Conservation (phyloP, 805 yeast genomes). For the Henningerozyma blattae region DNA sequence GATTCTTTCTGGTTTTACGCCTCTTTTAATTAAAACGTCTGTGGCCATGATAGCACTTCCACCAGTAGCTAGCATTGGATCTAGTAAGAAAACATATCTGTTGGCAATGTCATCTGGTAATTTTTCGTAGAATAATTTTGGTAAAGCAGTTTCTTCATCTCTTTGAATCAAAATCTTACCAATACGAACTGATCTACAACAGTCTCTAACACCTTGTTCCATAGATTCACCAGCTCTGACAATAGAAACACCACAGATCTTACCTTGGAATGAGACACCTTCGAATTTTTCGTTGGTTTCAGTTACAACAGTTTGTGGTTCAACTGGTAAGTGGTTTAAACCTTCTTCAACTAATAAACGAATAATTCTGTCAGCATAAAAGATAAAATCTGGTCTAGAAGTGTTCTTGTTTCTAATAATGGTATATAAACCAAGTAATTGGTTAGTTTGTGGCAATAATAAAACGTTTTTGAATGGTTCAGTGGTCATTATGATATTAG, state of each 20-base stretch:
- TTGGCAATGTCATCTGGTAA: constrained; percentile 85
- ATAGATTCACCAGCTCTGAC: constrained; percentile 98
- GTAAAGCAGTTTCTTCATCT: constrained; percentile 94
- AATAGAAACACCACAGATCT: constrained; percentile 95
- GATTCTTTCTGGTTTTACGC: constrained; percentile 80
- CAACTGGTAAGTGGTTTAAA: constrained; percentile 86
- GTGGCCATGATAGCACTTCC: constrained; percentile 97
- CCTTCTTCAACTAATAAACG: constrained; percentile 92
- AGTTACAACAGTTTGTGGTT: constrained; percentile 51
- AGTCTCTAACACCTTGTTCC: constrained; percentile 97
- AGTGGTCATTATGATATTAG: constrained; percentile 16
- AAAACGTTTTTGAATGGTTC: constrained; percentile 39
- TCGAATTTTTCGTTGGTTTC: constrained; percentile 61
- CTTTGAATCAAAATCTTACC: constrained; percentile 96
- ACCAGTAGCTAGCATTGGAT: constrained; percentile 98
- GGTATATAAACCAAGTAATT: constrained; percentile 74
- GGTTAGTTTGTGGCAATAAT: constrained; percentile 79
- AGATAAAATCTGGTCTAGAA: constrained; percentile 82
- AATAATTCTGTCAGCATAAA: constrained; percentile 90
- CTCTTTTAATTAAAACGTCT: constrained; percentile 75
- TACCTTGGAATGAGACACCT: constrained; percentile 79
- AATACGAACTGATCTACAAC: constrained; percentile 90
- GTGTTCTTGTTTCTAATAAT: constrained; percentile 79
- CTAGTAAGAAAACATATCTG: constrained; percentile 81
- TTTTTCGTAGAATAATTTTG: constrained; percentile 86